A percentile compares a stretch with the other conserved stretches of the same genome.
Conservation (phyloP, 2,329 filamentous ascomycete genomes). For the Colletotrichum gloeosporioides region DNA sequence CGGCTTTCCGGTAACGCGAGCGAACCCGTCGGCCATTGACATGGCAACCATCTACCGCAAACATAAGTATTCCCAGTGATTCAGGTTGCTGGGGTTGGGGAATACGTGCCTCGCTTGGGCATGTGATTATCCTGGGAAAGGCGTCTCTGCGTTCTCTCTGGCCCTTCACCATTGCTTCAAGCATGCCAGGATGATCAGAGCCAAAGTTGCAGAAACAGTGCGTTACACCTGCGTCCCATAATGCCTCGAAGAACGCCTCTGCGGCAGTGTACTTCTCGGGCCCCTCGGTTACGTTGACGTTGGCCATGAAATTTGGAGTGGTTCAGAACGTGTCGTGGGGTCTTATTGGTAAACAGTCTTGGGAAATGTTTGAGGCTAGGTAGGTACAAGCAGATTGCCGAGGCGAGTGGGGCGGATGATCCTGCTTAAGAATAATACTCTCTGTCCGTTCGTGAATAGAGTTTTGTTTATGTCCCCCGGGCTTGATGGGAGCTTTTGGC, state of each 20-base stretch:
- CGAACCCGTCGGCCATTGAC: slow-evolving; percentile 84
- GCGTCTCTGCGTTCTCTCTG: slow-evolving; percentile 71
- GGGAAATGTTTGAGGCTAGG: too few relatives aligned
- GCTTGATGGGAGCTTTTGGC: too few relatives aligned
- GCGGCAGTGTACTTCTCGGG: slow-evolving; percentile 63
- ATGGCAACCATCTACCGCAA: slow-evolving; percentile 78
- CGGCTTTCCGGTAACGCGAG: slow-evolving; percentile 72
- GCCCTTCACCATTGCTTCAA: slow-evolving; percentile 81
- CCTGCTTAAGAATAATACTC: too few relatives aligned
- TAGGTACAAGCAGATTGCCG: too few relatives aligned
- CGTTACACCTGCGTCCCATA: slow-evolving; percentile 40
- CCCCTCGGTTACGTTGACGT: too few relatives aligned
- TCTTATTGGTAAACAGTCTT: too few relatives aligned
- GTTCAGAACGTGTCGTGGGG: too few relatives aligned
- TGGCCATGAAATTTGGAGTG: background rate
- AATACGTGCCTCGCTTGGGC: background rate
- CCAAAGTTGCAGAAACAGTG: slow-evolving; percentile 67
- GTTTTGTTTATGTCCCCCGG: too few relatives aligned
- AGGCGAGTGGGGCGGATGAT: too few relatives aligned
- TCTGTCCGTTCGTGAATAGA: too few relatives aligned
- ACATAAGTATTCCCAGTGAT: too few relatives aligned
- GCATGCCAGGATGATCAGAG: slow-evolving; percentile 77
- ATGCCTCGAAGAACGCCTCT: slow-evolving; percentile 68
- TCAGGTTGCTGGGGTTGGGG: too few relatives aligned
- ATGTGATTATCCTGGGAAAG: background rate